A percentile compares a stretch with the other conserved stretches of the same genome.
Conservation (phyloP, 2,329 filamentous ascomycete species). For the Cordyceps cateniannulata region DNA sequence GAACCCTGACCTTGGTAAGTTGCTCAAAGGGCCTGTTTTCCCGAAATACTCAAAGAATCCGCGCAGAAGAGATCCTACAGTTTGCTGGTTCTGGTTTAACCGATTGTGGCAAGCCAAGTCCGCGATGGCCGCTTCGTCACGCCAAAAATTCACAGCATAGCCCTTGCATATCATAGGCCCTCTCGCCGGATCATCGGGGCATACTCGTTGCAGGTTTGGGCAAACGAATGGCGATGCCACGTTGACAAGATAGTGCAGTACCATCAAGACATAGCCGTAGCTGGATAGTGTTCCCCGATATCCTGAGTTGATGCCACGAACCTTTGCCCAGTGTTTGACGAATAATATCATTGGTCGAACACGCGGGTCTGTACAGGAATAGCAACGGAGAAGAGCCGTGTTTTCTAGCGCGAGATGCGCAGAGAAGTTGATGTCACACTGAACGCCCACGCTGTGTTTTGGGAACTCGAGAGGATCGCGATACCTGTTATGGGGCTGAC, state of each 20-base stretch:
- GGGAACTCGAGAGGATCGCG: constrained; percentile 67
- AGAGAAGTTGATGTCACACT: constrained; percentile 89
- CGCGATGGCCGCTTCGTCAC: constrained; percentile 63
- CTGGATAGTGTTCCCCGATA: constrained; percentile 82
- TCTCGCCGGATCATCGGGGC: constrained; percentile 21
- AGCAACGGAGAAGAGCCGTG: constrained; percentile 74
- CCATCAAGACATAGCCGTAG: constrained; percentile 90
- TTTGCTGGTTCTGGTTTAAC: constrained; percentile 63
- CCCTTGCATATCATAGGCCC: constrained; percentile 47
- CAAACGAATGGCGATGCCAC: constrained; percentile 73
- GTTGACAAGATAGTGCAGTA: constrained; percentile 84
- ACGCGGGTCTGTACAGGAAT: constrained; percentile 70
- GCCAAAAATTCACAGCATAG: constrained; percentile 70
- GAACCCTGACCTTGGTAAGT: constrained; percentile 52
- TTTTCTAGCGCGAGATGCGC: constrained; percentile 80
- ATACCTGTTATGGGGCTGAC: constrained; percentile 48
- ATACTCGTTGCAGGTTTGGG: constrained; percentile 68
- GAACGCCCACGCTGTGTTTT: constrained; percentile 69
- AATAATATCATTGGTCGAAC: constrained; percentile 76
- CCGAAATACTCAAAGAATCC: constrained; percentile 89
- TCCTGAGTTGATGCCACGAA: constrained; percentile 76
- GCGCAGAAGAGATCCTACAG: constrained; percentile 63
- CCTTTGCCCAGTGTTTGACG: constrained; percentile 86
- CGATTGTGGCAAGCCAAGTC: constrained; percentile 49
- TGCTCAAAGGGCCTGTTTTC: constrained; percentile 48